A percentile compares a stretch with the other conserved stretches of the same genome.
Evolutionary conservation across 257 asterid species (phyloP).

Genomic region (Nicotiana sylvestris): DNA sequence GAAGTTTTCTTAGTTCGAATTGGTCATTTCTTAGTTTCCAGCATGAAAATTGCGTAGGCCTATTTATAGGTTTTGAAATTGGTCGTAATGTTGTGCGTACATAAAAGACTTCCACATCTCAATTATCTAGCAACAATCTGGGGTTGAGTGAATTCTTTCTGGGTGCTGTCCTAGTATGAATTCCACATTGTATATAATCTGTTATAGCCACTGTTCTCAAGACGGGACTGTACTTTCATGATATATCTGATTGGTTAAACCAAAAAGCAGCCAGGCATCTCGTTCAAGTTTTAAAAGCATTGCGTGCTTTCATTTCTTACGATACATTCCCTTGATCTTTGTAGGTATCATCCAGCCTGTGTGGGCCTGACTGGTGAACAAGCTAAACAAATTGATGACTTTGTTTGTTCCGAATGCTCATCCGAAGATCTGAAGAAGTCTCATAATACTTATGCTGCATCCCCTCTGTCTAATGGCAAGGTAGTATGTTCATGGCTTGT

Average conservation of each 20-base stretch:
- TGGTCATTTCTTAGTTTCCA: not conserved
- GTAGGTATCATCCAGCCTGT: constrained; percentile 79
- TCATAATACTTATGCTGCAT: not conserved
- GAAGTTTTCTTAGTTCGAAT: not conserved
- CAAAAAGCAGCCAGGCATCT: not conserved
- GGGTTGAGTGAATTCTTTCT: not conserved
- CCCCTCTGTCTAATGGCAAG: constrained; percentile 27
- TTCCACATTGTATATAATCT: not conserved
- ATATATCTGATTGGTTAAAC: not conserved
- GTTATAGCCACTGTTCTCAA: not conserved
- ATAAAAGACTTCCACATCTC: not conserved
- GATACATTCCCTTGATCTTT: not conserved
- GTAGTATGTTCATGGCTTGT: constrained; percentile 17
- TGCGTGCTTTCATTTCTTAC: not conserved
- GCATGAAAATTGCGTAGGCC: not conserved
- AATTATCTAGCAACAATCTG: not conserved
- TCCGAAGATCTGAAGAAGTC: constrained; percentile 35
- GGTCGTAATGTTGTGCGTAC: not conserved
- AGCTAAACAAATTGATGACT: constrained; percentile 39
- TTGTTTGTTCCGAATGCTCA: constrained; percentile 50
- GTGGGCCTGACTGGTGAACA: constrained; percentile 46
- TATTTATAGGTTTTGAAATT: not conserved
- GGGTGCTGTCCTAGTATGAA: not conserved
- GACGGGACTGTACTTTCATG: not conserved
- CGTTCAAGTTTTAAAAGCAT: not conserved